phyloP scores from a whole-genome alignment of 495 filamentous ascomycete species.

The Podospora bellae-mahoneyi region DNA sequence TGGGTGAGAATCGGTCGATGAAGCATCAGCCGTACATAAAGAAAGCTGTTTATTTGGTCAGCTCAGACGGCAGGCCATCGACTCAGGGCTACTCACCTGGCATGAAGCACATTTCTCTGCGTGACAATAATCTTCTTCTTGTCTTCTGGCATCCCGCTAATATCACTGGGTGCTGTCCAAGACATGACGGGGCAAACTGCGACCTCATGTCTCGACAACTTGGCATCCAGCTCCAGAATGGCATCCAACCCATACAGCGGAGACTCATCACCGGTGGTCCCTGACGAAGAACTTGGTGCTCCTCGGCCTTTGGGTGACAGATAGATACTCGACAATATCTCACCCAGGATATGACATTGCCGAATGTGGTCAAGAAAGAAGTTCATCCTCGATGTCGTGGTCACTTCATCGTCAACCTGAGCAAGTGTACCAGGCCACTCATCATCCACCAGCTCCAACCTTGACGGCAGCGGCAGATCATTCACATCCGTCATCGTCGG shows the following conservation, averaged over 20 bases:
- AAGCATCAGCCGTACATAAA: slow-evolving; percentile 44
- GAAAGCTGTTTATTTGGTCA: slow-evolving; percentile 32
- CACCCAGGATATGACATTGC: slow-evolving; percentile 43
- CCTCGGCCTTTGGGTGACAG: slow-evolving; percentile 34
- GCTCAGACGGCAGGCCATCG: slow-evolving; percentile 1
- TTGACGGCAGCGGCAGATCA: slow-evolving; percentile 32
- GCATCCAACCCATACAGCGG: slow-evolving; percentile 35
- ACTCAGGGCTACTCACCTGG: slow-evolving; percentile 31
- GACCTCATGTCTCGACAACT: slow-evolving; percentile 38
- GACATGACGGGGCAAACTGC: slow-evolving; percentile 37
- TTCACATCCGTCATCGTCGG: slow-evolving; percentile 46
- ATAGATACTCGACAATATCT: slow-evolving; percentile 44
- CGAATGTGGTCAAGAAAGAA: slow-evolving; percentile 45
- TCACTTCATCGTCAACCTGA: not conserved
- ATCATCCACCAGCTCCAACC: slow-evolving; percentile 19
- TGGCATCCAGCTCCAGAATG: slow-evolving; percentile 41
- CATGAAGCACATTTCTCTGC: slow-evolving; percentile 43
- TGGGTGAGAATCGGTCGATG: slow-evolving; percentile 49
- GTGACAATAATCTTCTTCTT: slow-evolving; percentile 30
- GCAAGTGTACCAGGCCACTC: not conserved
- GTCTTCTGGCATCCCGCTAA: slow-evolving; percentile 14
- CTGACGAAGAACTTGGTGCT: slow-evolving; percentile 20
- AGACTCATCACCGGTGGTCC: slow-evolving; percentile 14
- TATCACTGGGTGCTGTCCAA: slow-evolving; percentile 31
- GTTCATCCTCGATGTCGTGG: slow-evolving; percentile 23